Conservation (phyloP, 495 filamentous ascomycete genomes). For the Bombardia bombarda region DNA sequence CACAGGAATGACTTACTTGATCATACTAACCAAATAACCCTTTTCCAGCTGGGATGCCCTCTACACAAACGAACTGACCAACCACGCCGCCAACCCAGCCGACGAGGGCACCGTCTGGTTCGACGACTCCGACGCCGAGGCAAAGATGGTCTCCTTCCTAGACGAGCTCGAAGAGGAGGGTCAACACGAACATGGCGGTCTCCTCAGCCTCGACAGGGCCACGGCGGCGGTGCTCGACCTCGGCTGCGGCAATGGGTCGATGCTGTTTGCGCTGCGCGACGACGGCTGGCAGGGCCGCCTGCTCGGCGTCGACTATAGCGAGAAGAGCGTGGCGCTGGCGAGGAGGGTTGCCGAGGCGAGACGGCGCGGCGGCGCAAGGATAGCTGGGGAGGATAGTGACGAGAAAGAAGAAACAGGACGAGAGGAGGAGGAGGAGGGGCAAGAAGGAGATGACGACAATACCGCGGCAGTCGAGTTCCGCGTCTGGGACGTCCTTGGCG, state of each 20-base stretch:
- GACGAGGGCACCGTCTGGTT: slow-evolving; percentile 73
- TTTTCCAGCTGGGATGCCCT: slow-evolving; percentile 66
- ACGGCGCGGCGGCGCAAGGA: no score
- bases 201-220: slow-evolving; percentile 5
- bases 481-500: slow-evolving; percentile 67
- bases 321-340: slow-evolving; percentile 63
- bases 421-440: slow-evolving; percentile 5
- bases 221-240: slow-evolving; percentile 54
- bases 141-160: slow-evolving; percentile 52
- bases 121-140: slow-evolving; percentile 61
- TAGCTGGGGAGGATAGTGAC: slow-evolving; percentile 1
- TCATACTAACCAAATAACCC: background rate
- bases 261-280: slow-evolving; percentile 67
- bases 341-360: slow-evolving; percentile 31
- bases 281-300: slow-evolving; percentile 50
- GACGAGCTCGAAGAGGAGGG: slow-evolving; percentile 20
- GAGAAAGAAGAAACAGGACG: slow-evolving; percentile 9
- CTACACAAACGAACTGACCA: slow-evolving; percentile 53
- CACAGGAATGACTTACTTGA: background rate
- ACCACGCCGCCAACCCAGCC: slow-evolving; percentile 50
- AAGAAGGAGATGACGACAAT: slow-evolving; percentile 3
- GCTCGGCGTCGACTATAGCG: slow-evolving; percentile 84
- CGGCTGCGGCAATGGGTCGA: slow-evolving; percentile 86
- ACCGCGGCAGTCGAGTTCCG: slow-evolving; percentile 56
- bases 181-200: no score